Evolutionary conservation across 2,329 filamentous ascomycete species (phyloP), one percentile per base, ranked within the genome.

Genomic region (Paecilomyces niveus): DNA sequence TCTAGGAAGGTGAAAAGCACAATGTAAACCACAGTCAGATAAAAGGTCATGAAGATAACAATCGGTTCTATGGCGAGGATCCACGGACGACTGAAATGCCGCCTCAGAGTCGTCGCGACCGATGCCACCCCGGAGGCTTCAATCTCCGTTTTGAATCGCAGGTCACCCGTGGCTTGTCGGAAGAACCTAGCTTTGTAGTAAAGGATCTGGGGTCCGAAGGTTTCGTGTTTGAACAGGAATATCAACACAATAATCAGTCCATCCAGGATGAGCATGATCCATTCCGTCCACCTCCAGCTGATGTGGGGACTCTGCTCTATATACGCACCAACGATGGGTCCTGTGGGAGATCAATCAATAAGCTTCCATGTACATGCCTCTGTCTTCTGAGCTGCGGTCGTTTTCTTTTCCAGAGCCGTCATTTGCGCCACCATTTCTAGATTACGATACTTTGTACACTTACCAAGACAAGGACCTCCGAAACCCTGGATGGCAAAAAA

Each of bases 401-500:
- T 7, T 29, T 29, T 29, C 26, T 29, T 29, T 7, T 29, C 26
- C 26, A 6, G 26, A 11, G 21, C 11, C 6, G 7, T 7, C n/a
- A 13, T 22, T 22, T 22, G 21, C n/a, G 8, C 21, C n/a, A n/a
- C 45, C n/a, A 50, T 22, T 8, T n/a, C n/a, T 50, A n/a, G 21
- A 22, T 6, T 8, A 24, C 29, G 51, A 53, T 13, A n/a, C 13
- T 21, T n/a, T 32, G 3, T n/a, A 54, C 2, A 35, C 53, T 33
- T 35, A 51, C 76, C 76, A 1, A 72, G 59, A 1, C 69, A 62
- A 0, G 65, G 63, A 57, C 74, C 71, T 1, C 68, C 66, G 49
- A 77, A 76, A 4, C 78, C 79, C 0, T 76, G 72, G 63, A 78
- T 78, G 0, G 80, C 78, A 58, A 45, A 81, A 1, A 82, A 64